Conservation (phyloP, 148 eudicot species). For the Chenopodium album region DNA sequence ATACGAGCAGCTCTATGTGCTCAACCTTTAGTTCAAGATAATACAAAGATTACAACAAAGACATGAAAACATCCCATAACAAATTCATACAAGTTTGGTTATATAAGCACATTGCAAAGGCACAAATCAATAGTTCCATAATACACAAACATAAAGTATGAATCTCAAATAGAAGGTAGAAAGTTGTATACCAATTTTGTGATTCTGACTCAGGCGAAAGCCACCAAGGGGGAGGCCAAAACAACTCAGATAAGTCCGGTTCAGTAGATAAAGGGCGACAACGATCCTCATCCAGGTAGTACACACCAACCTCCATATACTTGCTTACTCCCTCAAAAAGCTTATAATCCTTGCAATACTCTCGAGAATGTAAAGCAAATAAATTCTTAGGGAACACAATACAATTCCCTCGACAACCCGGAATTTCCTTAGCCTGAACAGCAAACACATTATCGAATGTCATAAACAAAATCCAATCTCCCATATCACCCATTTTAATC, state of each 20-base stretch:
- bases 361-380: not conserved
- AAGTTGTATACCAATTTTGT: not conserved
- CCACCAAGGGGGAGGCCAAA: not conserved
- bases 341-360: not conserved
- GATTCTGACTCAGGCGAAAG: not conserved
- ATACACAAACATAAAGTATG: not conserved
- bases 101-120: not conserved
- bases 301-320: not conserved
- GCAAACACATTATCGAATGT: conserved; percentile 6
- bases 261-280: not conserved
- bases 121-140: not conserved
- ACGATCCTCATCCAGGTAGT: not conserved
- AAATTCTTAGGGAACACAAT: conserved; percentile 1
- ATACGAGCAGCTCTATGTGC: not conserved
- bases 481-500: conserved; percentile 3
- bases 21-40: not conserved
- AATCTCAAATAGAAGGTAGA: no score
- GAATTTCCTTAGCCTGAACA: conserved; percentile 1
- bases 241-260: not conserved
- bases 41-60: not conserved
- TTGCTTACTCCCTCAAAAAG: not conserved
- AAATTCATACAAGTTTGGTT: no score
- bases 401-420: conserved; percentile 16
- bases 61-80: no score
- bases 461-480: conserved; percentile 6